phyloP scores from a whole-genome alignment of 306 rosid genomes.

The Canavalia gladiata region DNA sequence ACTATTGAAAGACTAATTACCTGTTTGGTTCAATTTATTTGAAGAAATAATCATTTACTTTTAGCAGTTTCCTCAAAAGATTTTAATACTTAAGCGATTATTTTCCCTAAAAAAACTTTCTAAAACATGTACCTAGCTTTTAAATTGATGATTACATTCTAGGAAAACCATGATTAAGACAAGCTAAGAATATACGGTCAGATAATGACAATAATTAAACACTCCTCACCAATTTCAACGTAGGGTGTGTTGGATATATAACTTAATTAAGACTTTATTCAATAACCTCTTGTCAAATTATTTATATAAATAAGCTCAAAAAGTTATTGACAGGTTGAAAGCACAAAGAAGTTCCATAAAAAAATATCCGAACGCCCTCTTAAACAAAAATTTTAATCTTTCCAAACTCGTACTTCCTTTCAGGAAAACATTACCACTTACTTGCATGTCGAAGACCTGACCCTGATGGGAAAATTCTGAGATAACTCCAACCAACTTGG shows the following conservation, averaged over 20 bases:
- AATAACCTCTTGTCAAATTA: too few species aligned
- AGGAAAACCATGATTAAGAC: conserved; percentile 11
- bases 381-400: not conserved
- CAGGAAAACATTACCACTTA: conserved; percentile 35
- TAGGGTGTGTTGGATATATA: too few species aligned
- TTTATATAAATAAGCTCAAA: too few species aligned
- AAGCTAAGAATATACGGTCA: not conserved
- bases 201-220: not conserved
- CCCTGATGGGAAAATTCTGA: conserved; percentile 46
- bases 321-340: too few species aligned
- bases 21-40: too few species aligned
- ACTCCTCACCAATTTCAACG: not conserved
- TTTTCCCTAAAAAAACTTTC: too few species aligned
- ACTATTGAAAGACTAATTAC: not conserved
- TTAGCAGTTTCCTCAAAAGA: too few species aligned
- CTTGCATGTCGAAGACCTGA: conserved; percentile 74
- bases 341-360: too few species aligned
- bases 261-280: too few species aligned
- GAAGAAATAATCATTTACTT: too few species aligned
- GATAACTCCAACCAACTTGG: conserved; percentile 60
- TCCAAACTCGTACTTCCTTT: not conserved
- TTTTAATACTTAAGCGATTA: too few species aligned
- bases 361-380: too few species aligned
- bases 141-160: not conserved
- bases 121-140: not conserved